phyloP scores from a whole-genome alignment of 768 basidiomycete species.

The Xanthoconium purpureum region DNA sequence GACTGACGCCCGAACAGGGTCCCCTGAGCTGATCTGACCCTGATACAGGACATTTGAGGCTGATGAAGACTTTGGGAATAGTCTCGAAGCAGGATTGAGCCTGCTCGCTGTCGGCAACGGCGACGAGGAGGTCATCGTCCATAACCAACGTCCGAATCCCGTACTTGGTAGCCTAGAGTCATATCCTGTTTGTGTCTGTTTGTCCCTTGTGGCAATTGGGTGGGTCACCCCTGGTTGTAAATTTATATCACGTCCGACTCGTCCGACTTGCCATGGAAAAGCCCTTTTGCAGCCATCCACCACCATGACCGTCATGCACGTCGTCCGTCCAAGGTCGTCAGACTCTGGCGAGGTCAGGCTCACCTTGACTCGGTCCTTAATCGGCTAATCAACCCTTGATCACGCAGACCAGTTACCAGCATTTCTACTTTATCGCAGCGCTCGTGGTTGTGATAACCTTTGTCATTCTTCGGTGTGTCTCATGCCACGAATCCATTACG shows the following conservation, averaged over 20 bases:
- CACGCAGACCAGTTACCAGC: slow-evolving; percentile 18
- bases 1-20: slow-evolving; percentile 59
- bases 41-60: slow-evolving; percentile 36
- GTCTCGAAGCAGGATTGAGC: slow-evolving; percentile 31
- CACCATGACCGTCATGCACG: slow-evolving; percentile 9
- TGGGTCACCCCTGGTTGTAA: neutral
- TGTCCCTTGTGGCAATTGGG: slow-evolving; percentile 18
- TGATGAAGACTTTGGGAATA: slow-evolving; percentile 31
- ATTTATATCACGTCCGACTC: neutral
- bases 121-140: slow-evolving; percentile 35
- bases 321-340: neutral
- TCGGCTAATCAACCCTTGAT: neutral
- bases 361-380: neutral
- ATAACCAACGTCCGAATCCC: slow-evolving; percentile 17
- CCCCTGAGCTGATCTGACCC: slow-evolving; percentile 34
- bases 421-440: slow-evolving; percentile 25
- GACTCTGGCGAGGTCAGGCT: slow-evolving; percentile 14
- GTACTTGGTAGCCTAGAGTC: neutral
- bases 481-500: neutral
- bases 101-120: slow-evolving; percentile 32
- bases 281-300: neutral
- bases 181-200: slow-evolving; percentile 19
- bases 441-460: slow-evolving; percentile 12
- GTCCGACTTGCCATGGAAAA: neutral
- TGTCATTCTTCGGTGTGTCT: slow-evolving; percentile 20